phyloP scores from a whole-genome alignment of 2,329 filamentous ascomycete genomes.

The Fonsecaea monophora region DNA sequence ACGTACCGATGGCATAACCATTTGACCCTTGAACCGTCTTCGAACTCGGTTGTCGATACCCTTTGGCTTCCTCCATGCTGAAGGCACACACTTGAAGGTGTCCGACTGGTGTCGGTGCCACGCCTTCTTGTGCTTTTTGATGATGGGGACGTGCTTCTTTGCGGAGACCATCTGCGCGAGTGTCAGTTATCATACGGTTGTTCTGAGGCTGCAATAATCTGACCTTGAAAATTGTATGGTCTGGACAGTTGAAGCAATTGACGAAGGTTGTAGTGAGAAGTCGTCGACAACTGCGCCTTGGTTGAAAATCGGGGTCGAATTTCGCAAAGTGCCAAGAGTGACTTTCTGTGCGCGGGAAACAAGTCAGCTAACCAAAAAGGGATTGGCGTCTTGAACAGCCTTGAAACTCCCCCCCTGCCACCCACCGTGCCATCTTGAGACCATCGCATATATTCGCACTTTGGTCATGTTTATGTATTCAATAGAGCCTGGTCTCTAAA shows the following conservation, averaged over 20 bases:
- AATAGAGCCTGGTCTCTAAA: not conserved
- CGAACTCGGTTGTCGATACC: conserved; percentile 99
- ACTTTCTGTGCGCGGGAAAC: conserved; percentile 13
- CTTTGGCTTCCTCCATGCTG: conserved; percentile 99
- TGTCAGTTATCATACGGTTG: conserved; percentile 9
- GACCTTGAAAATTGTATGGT: conserved; percentile 17
- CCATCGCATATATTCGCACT: not conserved
- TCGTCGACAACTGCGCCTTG: conserved; percentile 6
- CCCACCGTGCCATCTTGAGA: not conserved
- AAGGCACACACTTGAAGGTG: conserved; percentile 88
- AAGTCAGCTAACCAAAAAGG: not conserved
- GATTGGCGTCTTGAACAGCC: conserved; percentile 6
- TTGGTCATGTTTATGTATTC: not conserved
- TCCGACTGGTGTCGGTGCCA: conserved; percentile 99
- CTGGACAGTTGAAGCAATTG: conserved; percentile 16
- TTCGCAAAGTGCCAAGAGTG: conserved; percentile 19
- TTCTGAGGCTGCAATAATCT: not conserved
- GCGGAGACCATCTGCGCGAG: conserved; percentile 86
- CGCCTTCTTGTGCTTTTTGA: conserved; percentile 98
- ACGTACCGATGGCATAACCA: conserved; percentile 94
- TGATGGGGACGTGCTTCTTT: conserved; percentile 99
- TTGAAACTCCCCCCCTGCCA: not conserved
- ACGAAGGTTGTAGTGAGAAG: conserved; percentile 2
- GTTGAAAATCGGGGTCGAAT: conserved; percentile 17
- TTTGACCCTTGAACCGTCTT: conserved; percentile 94